Conservation (phyloP, 1,139 yeast species). For the Kodamaea derodonti region DNA sequence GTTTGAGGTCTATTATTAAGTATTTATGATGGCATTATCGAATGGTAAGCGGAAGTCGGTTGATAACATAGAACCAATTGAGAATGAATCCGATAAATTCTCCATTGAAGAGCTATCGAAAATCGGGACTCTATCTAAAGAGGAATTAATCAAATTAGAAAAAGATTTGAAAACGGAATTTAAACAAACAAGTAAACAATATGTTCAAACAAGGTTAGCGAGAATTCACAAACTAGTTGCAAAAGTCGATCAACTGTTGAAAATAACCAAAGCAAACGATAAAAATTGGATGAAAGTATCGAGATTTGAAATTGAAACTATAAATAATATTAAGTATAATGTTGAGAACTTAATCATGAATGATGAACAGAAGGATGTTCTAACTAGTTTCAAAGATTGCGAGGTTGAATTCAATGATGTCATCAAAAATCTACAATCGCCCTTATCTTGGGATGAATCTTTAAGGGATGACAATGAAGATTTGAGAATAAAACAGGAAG, state of each 20-base stretch:
- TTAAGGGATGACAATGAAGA: slow-evolving; percentile 13
- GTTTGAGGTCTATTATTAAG: no score
- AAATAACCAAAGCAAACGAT: slow-evolving; percentile 27
- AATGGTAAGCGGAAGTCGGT: background rate
- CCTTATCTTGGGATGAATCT: slow-evolving; percentile 30
- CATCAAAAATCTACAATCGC: slow-evolving; percentile 29
- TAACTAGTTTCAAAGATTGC: slow-evolving; percentile 23
- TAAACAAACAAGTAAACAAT: slow-evolving; percentile 24
- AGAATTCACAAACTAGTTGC: slow-evolving; percentile 31
- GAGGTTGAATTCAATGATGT: slow-evolving; percentile 29
- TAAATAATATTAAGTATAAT: slow-evolving; percentile 28
- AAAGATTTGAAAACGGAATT: slow-evolving; percentile 30
- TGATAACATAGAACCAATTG: background rate
- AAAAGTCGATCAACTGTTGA: slow-evolving; percentile 24
- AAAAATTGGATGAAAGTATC: slow-evolving; percentile 33
- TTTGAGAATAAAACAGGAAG: background rate
- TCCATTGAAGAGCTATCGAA: slow-evolving; percentile 1
- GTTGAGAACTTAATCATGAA: slow-evolving; percentile 29
- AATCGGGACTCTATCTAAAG: slow-evolving; percentile 18
- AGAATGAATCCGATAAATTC: background rate
- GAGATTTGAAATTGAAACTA: slow-evolving; percentile 32
- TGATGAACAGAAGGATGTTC: slow-evolving; percentile 16
- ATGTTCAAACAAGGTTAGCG: slow-evolving; percentile 28
- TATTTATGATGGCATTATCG: background rate
- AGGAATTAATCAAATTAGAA: slow-evolving; percentile 30